These are phyloP conservation scores for Komagataella pastoris DNA, from an alignment of 805 yeast species.

Conservation along the genomic window DNA sequence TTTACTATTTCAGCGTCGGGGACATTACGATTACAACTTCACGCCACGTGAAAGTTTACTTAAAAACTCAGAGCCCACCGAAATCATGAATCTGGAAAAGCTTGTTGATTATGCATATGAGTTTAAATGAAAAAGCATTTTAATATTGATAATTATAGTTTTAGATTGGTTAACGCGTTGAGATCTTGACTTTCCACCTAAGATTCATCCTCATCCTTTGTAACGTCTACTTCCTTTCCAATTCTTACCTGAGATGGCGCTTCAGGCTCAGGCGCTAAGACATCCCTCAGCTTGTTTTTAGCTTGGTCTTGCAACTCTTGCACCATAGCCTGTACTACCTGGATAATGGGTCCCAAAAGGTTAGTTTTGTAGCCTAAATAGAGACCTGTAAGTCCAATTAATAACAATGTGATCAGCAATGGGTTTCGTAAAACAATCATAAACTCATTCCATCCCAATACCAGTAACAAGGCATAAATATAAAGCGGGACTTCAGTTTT, in stretches of 20 bases:
- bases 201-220: not conserved
- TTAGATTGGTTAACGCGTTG: not conserved
- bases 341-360: constrained; percentile 63
- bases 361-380: constrained; percentile 61
- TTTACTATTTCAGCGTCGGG: no score
- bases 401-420: constrained; percentile 49
- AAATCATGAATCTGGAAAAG: no score
- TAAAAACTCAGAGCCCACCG: no score
- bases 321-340: constrained; percentile 41
- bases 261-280: constrained; percentile 17
- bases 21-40: no score
- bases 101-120: no score
- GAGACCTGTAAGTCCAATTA: constrained; percentile 44
- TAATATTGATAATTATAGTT: not conserved
- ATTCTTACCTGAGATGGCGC: not conserved
- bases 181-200: no score
- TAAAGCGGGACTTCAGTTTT: constrained; percentile 75
- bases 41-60: no score
- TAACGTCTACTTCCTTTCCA: not conserved
- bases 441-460: constrained; percentile 93
- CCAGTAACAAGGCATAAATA: constrained; percentile 57
- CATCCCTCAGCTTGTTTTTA: constrained; percentile 45
- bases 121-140: not conserved
- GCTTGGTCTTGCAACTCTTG: constrained; percentile 44
- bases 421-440: constrained; percentile 83